Evolutionary conservation across 176 grass and related monocot genomes (phyloP), one percentile per base, ranked within the genome.

Genomic region (Aegilops tauschii): DNA sequence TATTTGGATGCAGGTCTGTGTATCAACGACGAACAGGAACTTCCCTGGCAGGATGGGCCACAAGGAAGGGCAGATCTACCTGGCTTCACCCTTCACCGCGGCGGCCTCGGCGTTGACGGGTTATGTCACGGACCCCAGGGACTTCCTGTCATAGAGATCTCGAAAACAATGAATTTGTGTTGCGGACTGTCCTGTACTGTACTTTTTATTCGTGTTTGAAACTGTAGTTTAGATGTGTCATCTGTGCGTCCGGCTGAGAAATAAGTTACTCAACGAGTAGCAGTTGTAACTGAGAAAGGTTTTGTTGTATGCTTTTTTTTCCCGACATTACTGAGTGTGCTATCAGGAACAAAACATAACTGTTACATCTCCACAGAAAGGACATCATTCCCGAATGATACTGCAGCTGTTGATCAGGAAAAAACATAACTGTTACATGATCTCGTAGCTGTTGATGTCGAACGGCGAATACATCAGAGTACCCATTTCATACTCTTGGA

Each of bases 41-140:
- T 98, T 98, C 85, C 97, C 94, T 0, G 97, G 97, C 77, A 94
- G 94, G 82, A 98, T 98, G 97, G 97, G 94, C 9, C 92, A 98
- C 68, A 94, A 98, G 85, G 97, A 98, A 80, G 97, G 97, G 23
- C 94, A 96, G 88, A 94, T 98, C 67, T 98, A 98, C 88, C 87
- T 98, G 5, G 97, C 97, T 8, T 96, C 97, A 6, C 97, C 97
- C 4, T 98, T 85, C 80, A 98, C 92, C 0, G 94, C 90, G 0
- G 94, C 90, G 0, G 92, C 97, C 27, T 98, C 97, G 5, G 97
- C 93, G 12, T 81, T 98, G 82, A 94, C 92, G 0, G 97, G 94
- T 32, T 96, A 90, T 6, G 92, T 98, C n/a, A 88, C 97, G 25
- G 97, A 98, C 83, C 97, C 97, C 65, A 85, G 97, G 67, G 88